These are phyloP conservation scores for Exophiala mesophila DNA, from an alignment of 2,329 filamentous ascomycete genomes.

Conservation along the genomic window DNA sequence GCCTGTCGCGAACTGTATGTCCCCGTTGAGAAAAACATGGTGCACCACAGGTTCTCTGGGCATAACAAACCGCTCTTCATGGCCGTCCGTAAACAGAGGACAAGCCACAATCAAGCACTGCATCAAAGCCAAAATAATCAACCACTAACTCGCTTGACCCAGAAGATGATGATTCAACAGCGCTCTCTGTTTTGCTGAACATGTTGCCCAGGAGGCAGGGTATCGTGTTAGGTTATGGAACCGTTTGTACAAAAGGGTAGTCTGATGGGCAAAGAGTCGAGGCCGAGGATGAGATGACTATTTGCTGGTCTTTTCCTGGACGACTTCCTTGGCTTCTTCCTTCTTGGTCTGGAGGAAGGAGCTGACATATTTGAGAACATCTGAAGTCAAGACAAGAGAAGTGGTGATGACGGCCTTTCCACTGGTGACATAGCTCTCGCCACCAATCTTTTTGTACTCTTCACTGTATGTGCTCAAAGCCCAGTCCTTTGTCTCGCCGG, in stretches of 20 bases:
- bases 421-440: constrained; percentile 58
- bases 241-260: constrained; percentile 7
- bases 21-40: no score
- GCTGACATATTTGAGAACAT: constrained; percentile 59
- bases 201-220: no score
- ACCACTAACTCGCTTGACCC: no score
- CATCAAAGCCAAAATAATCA: no score
- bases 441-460: constrained; percentile 46
- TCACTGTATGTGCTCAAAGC: constrained; percentile 39
- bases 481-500: constrained; percentile 50
- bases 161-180: no score
- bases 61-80: no score
- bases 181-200: no score
- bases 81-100: no score
- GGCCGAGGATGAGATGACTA: constrained; percentile 4
- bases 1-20: no score
- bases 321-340: constrained; percentile 52
- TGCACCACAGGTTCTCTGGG: no score
- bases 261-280: not conserved
- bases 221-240: constrained; percentile 10
- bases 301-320: constrained; percentile 22
- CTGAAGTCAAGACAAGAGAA: constrained; percentile 60
- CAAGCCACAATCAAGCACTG: no score
- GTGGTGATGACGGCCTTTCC: constrained; percentile 68
- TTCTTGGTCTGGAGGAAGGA: constrained; percentile 59